These are phyloP conservation scores for Trypethelium eluteriae DNA, from an alignment of 495 filamentous ascomycete genomes.

Conservation along the genomic window DNA sequence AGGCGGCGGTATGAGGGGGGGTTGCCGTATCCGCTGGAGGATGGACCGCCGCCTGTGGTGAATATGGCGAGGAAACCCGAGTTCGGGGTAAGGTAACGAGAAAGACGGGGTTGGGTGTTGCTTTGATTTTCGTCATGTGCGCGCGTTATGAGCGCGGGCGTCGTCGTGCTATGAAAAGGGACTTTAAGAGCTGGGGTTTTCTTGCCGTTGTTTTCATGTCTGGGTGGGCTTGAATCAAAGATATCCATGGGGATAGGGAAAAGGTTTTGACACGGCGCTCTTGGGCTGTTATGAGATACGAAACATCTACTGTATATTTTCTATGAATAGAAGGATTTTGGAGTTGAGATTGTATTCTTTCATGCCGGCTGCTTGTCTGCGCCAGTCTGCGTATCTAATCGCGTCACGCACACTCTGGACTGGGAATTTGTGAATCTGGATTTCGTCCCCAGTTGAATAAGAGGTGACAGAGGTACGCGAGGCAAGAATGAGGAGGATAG, in stretches of 20 bases:
- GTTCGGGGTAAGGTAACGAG: constrained; percentile 49
- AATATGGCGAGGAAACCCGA: constrained; percentile 83
- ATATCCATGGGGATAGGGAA: neutral
- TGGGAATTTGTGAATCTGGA: too few relatives aligned
- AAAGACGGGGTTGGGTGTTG: neutral
- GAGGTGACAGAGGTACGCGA: too few relatives aligned
- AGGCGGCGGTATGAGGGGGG: neutral
- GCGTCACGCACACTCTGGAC: too few relatives aligned
- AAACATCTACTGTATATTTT: neutral
- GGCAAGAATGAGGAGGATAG: too few relatives aligned
- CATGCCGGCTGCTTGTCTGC: neutral
- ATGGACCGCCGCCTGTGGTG: constrained; percentile 74
- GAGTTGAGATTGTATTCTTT: neutral
- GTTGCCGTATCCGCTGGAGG: constrained; percentile 70
- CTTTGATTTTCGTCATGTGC: neutral
- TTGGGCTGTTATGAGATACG: neutral
- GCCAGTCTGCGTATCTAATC: too few relatives aligned
- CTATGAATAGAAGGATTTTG: neutral
- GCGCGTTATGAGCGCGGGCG: neutral
- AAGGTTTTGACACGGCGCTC: neutral
- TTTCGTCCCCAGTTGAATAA: too few relatives aligned
- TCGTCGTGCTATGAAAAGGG: neutral
- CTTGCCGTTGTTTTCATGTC: neutral
- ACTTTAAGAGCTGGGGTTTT: neutral
- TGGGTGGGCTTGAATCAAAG: neutral